Percentiles rank a stretch among this genome's conserved stretches.
phyloP scores from a whole-genome alignment of 352 stramenopile species.

The Plasmopara muralis region DNA sequence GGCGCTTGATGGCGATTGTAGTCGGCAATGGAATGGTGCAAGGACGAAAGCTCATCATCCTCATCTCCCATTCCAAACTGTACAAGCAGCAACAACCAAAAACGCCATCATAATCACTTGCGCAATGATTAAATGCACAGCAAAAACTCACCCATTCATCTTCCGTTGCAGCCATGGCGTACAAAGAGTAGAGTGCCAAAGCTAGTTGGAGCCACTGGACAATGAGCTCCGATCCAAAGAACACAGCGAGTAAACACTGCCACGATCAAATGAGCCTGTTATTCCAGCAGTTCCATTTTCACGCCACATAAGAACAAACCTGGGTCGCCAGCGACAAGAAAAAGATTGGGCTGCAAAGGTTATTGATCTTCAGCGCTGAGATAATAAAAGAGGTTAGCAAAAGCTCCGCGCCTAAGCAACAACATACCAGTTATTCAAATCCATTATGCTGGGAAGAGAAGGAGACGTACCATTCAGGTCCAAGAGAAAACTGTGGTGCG shows the following conservation, averaged over 20 bases:
- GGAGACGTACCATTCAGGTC: conserved; percentile 71
- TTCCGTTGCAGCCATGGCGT: conserved; percentile 66
- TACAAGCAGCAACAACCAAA: conserved; percentile 1
- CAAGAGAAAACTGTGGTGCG: conserved; percentile 85
- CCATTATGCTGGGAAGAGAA: conserved; percentile 2
- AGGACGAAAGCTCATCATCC: conserved; percentile 48
- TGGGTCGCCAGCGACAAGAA: conserved; percentile 77
- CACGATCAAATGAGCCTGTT: conserved; percentile 5
- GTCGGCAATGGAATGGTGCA: conserved; percentile 70
- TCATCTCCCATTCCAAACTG: conserved; percentile 55
- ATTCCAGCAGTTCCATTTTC: not conserved
- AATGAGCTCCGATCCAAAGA: conserved; percentile 71
- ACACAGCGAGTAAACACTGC: conserved; percentile 74
- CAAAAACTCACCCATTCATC: conserved; percentile 60
- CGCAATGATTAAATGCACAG: not conserved
- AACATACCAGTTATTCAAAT: not conserved
- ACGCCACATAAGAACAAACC: conserved; percentile 20
- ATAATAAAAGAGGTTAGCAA: conserved; percentile 82
- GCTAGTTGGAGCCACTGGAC: conserved; percentile 83
- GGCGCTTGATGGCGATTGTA: conserved; percentile 63
- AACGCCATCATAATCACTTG: not conserved
- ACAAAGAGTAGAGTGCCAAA: conserved; percentile 76
- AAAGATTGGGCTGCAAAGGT: conserved; percentile 77
- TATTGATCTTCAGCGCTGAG: conserved; percentile 81
- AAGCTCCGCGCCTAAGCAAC: conserved; percentile 58